phyloP scores from a whole-genome alignment of 305 asterid species.

The Rubia peregrina region DNA sequence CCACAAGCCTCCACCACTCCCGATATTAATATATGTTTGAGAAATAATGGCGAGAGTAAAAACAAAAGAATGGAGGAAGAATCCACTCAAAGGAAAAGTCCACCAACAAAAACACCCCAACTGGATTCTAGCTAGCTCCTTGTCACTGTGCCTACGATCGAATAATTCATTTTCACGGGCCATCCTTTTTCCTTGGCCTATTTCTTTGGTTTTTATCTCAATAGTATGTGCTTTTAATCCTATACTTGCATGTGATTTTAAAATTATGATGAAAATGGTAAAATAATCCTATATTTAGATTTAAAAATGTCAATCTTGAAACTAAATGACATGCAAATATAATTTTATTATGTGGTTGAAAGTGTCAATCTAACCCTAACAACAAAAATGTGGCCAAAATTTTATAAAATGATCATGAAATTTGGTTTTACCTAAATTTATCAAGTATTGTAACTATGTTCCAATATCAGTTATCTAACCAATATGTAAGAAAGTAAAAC shows the following conservation, averaged over 20 bases:
- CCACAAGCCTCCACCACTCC: conserved; percentile 42
- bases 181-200: conserved; percentile 17
- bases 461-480: too few relatives aligned
- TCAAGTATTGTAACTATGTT: too few relatives aligned
- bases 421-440: too few relatives aligned
- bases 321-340: too few relatives aligned
- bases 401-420: too few relatives aligned
- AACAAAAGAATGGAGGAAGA: conserved; percentile 30
- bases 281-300: background rate
- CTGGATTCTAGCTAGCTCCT: conserved; percentile 37
- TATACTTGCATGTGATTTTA: background rate
- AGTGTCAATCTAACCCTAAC: too few relatives aligned
- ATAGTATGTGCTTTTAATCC: background rate
- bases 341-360: too few relatives aligned
- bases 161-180: conserved; percentile 32
- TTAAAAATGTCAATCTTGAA: too few relatives aligned
- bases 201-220: conserved; percentile 4
- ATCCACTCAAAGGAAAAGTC: conserved; percentile 38
- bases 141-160: conserved; percentile 14
- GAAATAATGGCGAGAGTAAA: conserved; percentile 25
- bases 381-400: too few relatives aligned
- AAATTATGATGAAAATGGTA: too few relatives aligned
- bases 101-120: conserved; percentile 19
- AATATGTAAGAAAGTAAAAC: too few relatives aligned
- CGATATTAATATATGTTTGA: conserved; percentile 25